These are phyloP conservation scores for Melastoma candidum DNA, from an alignment of 441 rosid species.

Conservation along the genomic window DNA sequence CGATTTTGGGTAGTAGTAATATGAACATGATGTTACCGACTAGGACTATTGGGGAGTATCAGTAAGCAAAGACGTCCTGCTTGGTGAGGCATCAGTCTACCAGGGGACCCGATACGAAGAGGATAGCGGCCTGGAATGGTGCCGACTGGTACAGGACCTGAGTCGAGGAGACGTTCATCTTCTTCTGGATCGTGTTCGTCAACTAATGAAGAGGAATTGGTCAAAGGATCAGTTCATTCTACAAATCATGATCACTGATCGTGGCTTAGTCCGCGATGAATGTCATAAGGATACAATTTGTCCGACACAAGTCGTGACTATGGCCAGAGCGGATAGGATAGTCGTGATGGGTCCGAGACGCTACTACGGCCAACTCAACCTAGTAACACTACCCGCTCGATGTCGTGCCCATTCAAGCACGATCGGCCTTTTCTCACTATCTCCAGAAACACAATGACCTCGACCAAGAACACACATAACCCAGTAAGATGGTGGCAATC, in stretches of 20 bases:
- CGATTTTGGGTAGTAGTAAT: background rate
- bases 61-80: conserved; percentile 72
- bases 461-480: too few species aligned
- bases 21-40: conserved; percentile 21
- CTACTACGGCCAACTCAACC: too few species aligned
- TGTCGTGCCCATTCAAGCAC: too few species aligned
- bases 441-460: too few species aligned
- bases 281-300: conserved; percentile 71
- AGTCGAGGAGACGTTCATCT: conserved; percentile 83
- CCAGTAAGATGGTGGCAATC: too few species aligned
- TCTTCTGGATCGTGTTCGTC: conserved; percentile 93
- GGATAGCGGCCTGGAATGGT: conserved; percentile 90
- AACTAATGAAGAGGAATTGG: conserved; percentile 38
- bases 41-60: conserved; percentile 64
- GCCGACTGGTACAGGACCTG: conserved; percentile 93
- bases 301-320: conserved; percentile 82
- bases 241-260: background rate
- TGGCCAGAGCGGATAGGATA: conserved; percentile 67
- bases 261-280: background rate
- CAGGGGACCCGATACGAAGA: conserved; percentile 85
- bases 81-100: conserved; percentile 77
- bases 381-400: too few species aligned
- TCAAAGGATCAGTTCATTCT: conserved; percentile 14
- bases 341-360: too few species aligned
- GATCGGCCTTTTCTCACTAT: too few species aligned